These are phyloP conservation scores for Pseudoperonospora humuli DNA, from an alignment of 352 stramenopile genomes.

Conservation along the genomic window DNA sequence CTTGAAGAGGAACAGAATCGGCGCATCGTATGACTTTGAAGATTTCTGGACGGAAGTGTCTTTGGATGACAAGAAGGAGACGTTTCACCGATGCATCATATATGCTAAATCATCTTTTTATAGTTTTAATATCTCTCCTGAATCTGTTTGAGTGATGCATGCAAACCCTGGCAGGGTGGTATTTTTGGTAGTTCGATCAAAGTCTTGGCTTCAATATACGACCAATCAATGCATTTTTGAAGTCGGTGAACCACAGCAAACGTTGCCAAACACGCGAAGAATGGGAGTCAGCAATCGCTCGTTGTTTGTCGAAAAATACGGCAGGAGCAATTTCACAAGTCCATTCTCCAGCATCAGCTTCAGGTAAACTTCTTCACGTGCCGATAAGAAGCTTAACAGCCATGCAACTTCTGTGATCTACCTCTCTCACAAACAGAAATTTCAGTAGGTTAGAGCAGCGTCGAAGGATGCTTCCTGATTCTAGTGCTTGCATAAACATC, in stretches of 20 bases:
- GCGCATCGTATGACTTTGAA: not conserved
- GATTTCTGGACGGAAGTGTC: not conserved
- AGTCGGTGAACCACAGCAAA: slow-evolving; percentile 56
- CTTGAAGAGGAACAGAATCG: not conserved
- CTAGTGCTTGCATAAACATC: slow-evolving; percentile 70
- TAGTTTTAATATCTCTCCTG: too few relatives aligned
- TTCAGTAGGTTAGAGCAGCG: too few relatives aligned
- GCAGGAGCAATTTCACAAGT: slow-evolving; percentile 45
- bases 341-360: slow-evolving; percentile 55
- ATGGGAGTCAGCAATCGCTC: slow-evolving; percentile 64
- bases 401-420: slow-evolving; percentile 83
- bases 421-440: too few relatives aligned
- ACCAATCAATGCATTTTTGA: too few relatives aligned
- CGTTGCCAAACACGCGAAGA: slow-evolving; percentile 71
- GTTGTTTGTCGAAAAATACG: slow-evolving; percentile 51
- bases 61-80: too few relatives aligned
- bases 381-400: slow-evolving; percentile 83
- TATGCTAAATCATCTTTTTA: too few relatives aligned
- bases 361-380: slow-evolving; percentile 64
- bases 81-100: too few relatives aligned
- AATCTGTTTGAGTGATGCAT: too few relatives aligned
- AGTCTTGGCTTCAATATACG: too few relatives aligned
- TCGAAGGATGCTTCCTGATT: slow-evolving; percentile 40
- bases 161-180: too few relatives aligned
- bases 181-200: too few relatives aligned